Evolutionary conservation across 306 rosid species (phyloP).

Genomic region (Carpinus fangiana): DNA sequence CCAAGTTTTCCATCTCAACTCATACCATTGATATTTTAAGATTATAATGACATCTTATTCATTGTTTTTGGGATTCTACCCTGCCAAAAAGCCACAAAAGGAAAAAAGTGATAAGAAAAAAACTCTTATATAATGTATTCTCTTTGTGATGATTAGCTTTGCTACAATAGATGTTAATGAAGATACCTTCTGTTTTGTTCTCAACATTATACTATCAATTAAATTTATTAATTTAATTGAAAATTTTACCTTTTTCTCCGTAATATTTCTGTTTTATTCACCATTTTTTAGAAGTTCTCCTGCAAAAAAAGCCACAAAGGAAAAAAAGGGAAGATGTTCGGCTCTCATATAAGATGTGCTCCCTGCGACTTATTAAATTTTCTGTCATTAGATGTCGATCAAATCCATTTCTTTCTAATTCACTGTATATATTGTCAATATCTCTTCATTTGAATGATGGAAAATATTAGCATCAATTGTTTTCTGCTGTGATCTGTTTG

Average conservation of each 20-base stretch:
- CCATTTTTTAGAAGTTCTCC: background rate
- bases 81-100: constrained; percentile 18
- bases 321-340: background rate
- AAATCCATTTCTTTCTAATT: no score
- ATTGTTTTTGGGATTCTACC: constrained; percentile 16
- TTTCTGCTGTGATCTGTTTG: no score
- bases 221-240: constrained; percentile 21
- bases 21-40: constrained; percentile 50
- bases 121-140: constrained; percentile 6
- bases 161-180: constrained; percentile 3
- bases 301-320: background rate
- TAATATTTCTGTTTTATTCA: background rate
- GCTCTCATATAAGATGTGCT: background rate
- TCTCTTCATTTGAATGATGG: no score
- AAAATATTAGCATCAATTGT: no score
- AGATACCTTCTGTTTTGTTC: constrained; percentile 1
- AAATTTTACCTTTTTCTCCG: constrained; percentile 1
- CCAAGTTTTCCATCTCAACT: constrained; percentile 82
- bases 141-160: constrained; percentile 20
- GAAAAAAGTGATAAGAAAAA: background rate
- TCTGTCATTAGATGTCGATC: no score
- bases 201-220: constrained; percentile 7
- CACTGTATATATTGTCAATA: no score
- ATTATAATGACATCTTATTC: constrained; percentile 20
- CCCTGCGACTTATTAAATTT: no score